Evolutionary conservation across 192 early-diverging fungal genomes (phyloP).

Genomic region (Geranomyces variabilis): DNA sequence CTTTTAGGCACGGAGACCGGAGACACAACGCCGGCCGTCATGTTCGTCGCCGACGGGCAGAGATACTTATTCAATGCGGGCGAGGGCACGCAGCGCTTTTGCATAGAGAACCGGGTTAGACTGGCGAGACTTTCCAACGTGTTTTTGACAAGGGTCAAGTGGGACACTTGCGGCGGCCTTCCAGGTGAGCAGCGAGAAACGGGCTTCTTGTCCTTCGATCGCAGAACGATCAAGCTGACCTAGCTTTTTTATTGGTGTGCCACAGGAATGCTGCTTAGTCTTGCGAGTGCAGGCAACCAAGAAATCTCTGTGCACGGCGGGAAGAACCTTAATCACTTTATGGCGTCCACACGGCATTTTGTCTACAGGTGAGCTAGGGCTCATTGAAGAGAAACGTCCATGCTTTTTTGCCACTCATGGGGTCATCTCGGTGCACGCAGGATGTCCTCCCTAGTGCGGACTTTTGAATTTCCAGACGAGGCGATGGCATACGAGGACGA

Average conservation of each 20-base stretch:
- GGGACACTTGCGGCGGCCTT: slow-evolving; percentile 86
- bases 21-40: slow-evolving; percentile 67
- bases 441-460: slow-evolving; percentile 30
- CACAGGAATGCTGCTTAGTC: slow-evolving; percentile 85
- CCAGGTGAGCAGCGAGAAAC: slow-evolving; percentile 59
- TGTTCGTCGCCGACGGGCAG: slow-evolving; percentile 74
- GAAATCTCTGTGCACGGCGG: slow-evolving; percentile 71
- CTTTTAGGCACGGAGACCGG: slow-evolving; percentile 46
- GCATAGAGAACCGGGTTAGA: slow-evolving; percentile 74
- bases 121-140: slow-evolving; percentile 75
- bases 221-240: no score
- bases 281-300: slow-evolving; percentile 73
- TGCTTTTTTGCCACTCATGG: not conserved
- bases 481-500: slow-evolving; percentile 57
- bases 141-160: slow-evolving; percentile 81
- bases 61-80: slow-evolving; percentile 93
- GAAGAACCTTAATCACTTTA: slow-evolving; percentile 76
- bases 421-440: slow-evolving; percentile 4
- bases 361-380: slow-evolving; percentile 57
- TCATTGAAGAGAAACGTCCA: no score
- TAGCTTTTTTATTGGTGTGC: not conserved
- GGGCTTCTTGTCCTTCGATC: no score
- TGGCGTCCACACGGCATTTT: slow-evolving; percentile 80
- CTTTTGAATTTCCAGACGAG: slow-evolving; percentile 33
- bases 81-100: slow-evolving; percentile 87